phyloP scores from a whole-genome alignment of 768 basidiomycete genomes.

The Multifurca ochricompacta region DNA sequence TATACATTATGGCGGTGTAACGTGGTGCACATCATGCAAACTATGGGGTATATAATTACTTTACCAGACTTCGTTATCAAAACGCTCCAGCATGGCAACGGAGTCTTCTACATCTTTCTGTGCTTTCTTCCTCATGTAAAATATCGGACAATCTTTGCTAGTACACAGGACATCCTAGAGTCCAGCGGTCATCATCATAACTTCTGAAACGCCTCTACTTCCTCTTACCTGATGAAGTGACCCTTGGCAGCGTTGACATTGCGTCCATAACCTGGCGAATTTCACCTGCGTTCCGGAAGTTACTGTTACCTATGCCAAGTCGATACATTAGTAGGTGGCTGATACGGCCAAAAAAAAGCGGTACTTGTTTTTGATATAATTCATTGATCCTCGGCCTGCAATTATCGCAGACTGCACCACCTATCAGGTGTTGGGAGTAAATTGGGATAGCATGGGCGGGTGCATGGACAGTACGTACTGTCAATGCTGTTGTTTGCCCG shows the following conservation, averaged over 20 bases:
- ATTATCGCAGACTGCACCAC: slow-evolving; percentile 91
- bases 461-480: slow-evolving; percentile 37
- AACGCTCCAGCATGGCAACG: slow-evolving; percentile 69
- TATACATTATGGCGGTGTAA: slow-evolving; percentile 12
- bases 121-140: slow-evolving; percentile 97
- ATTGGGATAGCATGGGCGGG: not conserved
- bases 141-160: slow-evolving; percentile 97
- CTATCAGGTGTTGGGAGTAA: slow-evolving; percentile 33
- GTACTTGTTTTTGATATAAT: slow-evolving; percentile 88
- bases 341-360: not conserved
- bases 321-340: not conserved
- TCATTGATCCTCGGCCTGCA: slow-evolving; percentile 82
- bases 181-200: slow-evolving; percentile 16
- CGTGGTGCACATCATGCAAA: not conserved
- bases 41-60: slow-evolving; percentile 35
- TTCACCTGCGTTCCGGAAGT: slow-evolving; percentile 81
- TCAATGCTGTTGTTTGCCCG: slow-evolving; percentile 65
- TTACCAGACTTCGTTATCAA: slow-evolving; percentile 70
- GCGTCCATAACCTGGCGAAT: slow-evolving; percentile 95
- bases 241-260: slow-evolving; percentile 97
- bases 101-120: slow-evolving; percentile 97
- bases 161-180: slow-evolving; percentile 89
- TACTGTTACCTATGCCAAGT: slow-evolving; percentile 32
- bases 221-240: slow-evolving; percentile 80
- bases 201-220: not conserved